Percentiles rank a stretch among this genome's conserved stretches.
These are phyloP conservation scores for Penicillium canariense DNA, from an alignment of 495 filamentous ascomycete genomes.

Conservation along the genomic window DNA sequence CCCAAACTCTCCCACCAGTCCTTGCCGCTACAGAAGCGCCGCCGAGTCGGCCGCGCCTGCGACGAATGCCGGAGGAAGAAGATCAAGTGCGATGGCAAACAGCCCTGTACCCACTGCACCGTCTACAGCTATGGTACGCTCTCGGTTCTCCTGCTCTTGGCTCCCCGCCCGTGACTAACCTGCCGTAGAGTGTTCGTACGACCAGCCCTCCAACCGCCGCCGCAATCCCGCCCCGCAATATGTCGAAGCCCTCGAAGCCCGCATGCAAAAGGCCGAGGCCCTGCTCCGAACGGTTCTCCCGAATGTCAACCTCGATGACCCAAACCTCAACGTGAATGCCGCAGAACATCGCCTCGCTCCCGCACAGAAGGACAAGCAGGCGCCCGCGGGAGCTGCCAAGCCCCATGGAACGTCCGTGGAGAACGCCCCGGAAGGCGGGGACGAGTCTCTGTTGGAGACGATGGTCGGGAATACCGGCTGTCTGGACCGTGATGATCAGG, in stretches of 20 bases:
- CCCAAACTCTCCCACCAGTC: conserved; percentile 34
- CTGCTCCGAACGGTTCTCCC: conserved; percentile 79
- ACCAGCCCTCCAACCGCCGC: conserved; percentile 93
- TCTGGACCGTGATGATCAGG: conserved; percentile 86
- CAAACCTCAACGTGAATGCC: conserved; percentile 68
- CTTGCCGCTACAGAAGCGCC: conserved; percentile 76
- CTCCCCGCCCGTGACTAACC: conserved; percentile 31
- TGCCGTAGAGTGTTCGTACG: conserved; percentile 86
- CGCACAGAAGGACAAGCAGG: conserved; percentile 29
- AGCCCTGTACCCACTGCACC: conserved; percentile 96
- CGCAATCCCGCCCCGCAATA: conserved; percentile 95
- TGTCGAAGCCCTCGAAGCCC: conserved; percentile 84
- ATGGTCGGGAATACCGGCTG: conserved; percentile 92
- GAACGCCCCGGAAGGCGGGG: conserved; percentile 35
- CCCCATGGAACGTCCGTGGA: conserved; percentile 17
- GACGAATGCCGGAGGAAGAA: conserved; percentile 97
- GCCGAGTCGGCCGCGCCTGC: conserved; percentile 86
- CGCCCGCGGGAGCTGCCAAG: conserved; percentile 5
- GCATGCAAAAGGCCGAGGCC: conserved; percentile 79
- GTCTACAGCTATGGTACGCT: conserved; percentile 94
- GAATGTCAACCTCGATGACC: conserved; percentile 80
- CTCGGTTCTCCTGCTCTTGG: background rate
- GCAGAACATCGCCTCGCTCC: conserved; percentile 45
- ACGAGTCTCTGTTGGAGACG: conserved; percentile 81
- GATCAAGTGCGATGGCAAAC: conserved; percentile 97